Percentiles rank a stretch among this genome's conserved stretches.
Conservation (phyloP, 345 rosid species). For the Atalantia buxifolia region DNA sequence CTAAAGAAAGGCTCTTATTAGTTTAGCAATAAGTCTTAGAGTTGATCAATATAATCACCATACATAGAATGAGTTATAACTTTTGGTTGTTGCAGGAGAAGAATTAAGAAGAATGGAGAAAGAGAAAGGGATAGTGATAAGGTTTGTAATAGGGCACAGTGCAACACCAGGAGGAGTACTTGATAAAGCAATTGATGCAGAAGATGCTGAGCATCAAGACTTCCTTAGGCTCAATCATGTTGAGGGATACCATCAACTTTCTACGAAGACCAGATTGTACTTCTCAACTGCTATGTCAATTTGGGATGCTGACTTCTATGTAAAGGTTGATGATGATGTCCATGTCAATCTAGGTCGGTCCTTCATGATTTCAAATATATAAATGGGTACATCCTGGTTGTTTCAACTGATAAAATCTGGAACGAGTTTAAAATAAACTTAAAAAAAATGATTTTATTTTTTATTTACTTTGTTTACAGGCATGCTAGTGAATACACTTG, state of each 20-base stretch:
- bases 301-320: conserved; percentile 82
- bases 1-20: not conserved
- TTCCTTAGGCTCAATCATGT: conserved; percentile 79
- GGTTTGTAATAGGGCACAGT: conserved; percentile 92
- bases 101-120: conserved; percentile 67
- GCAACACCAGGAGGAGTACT: conserved; percentile 73
- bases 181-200: conserved; percentile 70
- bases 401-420: too few relatives aligned
- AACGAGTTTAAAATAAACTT: too few relatives aligned
- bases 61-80: not conserved
- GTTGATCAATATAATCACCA: too few relatives aligned
- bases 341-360: conserved; percentile 67
- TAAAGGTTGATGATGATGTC: conserved; percentile 88
- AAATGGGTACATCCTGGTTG: too few relatives aligned
- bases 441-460: too few relatives aligned
- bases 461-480: conserved; percentile 26
- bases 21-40: not conserved
- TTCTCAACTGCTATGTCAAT: conserved; percentile 73
- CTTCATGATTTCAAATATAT: not conserved
- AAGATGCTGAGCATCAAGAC: conserved; percentile 60
- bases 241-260: conserved; percentile 82
- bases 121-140: conserved; percentile 76
- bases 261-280: conserved; percentile 75
- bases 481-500: conserved; percentile 48
- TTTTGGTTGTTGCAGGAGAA: conserved; percentile 33